Evolutionary conservation across 2,329 filamentous ascomycete genomes (phyloP).

Genomic region (Amauroascus verrucosus): DNA sequence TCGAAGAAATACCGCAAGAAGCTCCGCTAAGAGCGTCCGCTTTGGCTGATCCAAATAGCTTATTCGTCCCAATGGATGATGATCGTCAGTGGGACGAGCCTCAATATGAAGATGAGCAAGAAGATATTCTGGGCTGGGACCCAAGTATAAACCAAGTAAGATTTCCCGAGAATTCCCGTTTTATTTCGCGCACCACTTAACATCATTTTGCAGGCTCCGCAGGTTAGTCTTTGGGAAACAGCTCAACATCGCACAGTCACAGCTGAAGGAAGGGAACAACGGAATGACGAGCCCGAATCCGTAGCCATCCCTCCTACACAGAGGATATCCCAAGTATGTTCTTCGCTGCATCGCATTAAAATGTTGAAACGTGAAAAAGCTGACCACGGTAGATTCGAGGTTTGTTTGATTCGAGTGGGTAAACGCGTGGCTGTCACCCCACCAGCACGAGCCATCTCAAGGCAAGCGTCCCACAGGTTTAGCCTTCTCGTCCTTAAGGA

Average conservation of each 20-base stretch:
- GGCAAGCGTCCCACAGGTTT: neutral
- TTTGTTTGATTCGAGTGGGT: constrained; percentile 34
- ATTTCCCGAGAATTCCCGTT: neutral
- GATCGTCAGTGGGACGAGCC: constrained; percentile 51
- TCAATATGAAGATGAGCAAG: constrained; percentile 43
- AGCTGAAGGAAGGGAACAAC: constrained; percentile 14
- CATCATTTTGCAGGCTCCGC: constrained; percentile 23
- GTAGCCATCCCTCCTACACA: constrained; percentile 37
- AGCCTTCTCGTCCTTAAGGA: neutral
- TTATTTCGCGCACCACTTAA: neutral
- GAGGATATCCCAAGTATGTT: constrained; percentile 38
- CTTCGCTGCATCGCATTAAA: neutral
- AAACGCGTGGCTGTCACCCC: neutral
- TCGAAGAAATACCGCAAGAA: constrained; percentile 4
- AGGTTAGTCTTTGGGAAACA: constrained; percentile 21
- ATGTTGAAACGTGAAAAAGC: neutral
- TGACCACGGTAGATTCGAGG: constrained; percentile 26
- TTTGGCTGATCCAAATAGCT: constrained; percentile 45
- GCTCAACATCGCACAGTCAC: constrained; percentile 29
- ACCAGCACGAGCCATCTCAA: neutral
- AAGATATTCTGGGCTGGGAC: constrained; percentile 53
- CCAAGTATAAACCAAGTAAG: constrained; percentile 43
- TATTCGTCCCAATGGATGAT: constrained; percentile 53
- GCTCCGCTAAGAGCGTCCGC: constrained; percentile 23
- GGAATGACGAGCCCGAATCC: neutral